Evolutionary conservation across 2,329 filamentous ascomycete species (phyloP).

Genomic region (Cladosporium colombiae): DNA sequence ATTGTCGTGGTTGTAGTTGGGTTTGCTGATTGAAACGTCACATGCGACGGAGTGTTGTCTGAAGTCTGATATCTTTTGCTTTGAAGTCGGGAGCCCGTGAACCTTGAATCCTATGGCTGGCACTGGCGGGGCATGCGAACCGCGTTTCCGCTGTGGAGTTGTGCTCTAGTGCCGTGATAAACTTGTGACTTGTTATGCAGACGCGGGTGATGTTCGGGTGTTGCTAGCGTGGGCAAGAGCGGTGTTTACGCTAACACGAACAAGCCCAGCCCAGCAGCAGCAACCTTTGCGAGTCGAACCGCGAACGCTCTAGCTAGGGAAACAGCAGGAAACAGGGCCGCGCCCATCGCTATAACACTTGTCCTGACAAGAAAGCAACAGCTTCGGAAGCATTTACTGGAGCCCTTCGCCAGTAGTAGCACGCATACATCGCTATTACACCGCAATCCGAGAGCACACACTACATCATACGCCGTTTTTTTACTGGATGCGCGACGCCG

Average conservation of each 20-base stretch:
- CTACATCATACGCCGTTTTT: not conserved
- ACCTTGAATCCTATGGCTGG: not conserved
- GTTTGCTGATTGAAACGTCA: not conserved
- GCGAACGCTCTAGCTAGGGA: not conserved
- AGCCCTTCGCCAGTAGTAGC: not conserved
- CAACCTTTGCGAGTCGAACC: conserved; percentile 4
- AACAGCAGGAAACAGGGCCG: not conserved
- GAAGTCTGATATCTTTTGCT: not conserved
- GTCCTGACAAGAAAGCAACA: not conserved
- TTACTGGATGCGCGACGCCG: conserved; percentile 19
- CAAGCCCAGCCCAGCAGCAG: not conserved
- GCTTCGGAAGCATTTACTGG: not conserved
- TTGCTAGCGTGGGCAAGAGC: conserved; percentile 3
- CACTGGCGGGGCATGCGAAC: not conserved
- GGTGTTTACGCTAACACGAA: conserved; percentile 7
- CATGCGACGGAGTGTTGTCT: not conserved
- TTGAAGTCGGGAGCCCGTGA: not conserved
- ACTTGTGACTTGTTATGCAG: not conserved
- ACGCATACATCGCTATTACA: not conserved
- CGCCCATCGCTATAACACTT: not conserved
- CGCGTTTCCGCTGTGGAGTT: conserved; percentile 1
- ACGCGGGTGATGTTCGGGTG: not conserved
- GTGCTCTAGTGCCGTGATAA: not conserved
- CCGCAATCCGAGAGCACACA: not conserved
- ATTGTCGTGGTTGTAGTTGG: conserved; percentile 23